These are phyloP conservation scores for Circinella umbellata DNA, from an alignment of 371 early-diverging fungal genomes.

Conservation along the genomic window DNA sequence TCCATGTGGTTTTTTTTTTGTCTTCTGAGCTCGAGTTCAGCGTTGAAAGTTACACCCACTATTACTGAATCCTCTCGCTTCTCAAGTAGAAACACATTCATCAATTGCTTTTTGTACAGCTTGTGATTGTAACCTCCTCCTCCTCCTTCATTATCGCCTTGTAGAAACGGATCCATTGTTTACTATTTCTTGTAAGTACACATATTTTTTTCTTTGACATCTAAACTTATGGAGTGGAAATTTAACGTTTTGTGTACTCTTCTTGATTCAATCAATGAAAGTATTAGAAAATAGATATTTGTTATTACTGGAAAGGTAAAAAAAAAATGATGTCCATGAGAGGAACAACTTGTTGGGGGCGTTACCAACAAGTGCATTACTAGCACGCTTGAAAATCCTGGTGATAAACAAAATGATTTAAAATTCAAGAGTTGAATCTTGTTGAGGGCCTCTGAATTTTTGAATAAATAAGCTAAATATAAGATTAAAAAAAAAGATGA, in stretches of 20 bases:
- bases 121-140: not conserved
- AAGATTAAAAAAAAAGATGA: too few relatives aligned
- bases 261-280: not conserved
- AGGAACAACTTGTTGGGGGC: not conserved
- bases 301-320: not conserved
- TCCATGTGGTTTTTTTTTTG: too few relatives aligned
- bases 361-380: not conserved
- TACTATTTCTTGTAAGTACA: not conserved
- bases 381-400: too few relatives aligned
- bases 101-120: not conserved
- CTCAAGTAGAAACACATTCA: constrained; percentile 4
- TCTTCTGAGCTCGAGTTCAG: too few relatives aligned
- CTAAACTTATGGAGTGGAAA: not conserved
- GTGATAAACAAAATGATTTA: too few relatives aligned
- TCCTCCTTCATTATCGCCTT: not conserved
- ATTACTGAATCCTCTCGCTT: not conserved
- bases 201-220: not conserved
- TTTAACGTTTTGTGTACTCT: not conserved
- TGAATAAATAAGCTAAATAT: too few relatives aligned
- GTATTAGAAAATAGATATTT: not conserved
- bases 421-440: too few relatives aligned
- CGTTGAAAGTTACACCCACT: too few relatives aligned
- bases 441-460: too few relatives aligned
- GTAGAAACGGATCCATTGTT: not conserved
- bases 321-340: not conserved